Percentiles rank a stretch among this genome's conserved stretches.
Evolutionary conservation across 2,329 filamentous ascomycete species (phyloP).

Genomic region (Penicillium italicum): DNA sequence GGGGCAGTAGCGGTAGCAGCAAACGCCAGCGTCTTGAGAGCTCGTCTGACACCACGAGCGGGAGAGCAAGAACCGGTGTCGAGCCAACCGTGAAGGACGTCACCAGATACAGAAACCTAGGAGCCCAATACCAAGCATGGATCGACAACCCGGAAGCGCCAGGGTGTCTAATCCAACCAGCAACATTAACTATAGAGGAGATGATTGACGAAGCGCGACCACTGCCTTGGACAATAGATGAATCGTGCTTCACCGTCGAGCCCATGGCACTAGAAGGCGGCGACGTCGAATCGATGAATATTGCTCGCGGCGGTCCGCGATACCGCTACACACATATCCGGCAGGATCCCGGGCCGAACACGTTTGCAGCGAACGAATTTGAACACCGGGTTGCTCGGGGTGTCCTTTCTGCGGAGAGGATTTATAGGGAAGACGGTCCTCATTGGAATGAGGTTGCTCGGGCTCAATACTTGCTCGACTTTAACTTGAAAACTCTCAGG

Average conservation of each 20-base stretch:
- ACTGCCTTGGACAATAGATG: background rate
- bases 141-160: background rate
- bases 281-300: background rate
- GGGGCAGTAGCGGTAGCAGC: background rate
- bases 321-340: background rate
- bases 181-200: background rate
- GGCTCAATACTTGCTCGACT: background rate
- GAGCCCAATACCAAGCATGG: background rate
- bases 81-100: background rate
- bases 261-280: background rate
- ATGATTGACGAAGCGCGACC: background rate
- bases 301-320: background rate
- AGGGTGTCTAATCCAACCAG: background rate
- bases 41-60: background rate
- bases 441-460: constrained; percentile 1
- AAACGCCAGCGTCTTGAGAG: background rate
- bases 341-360: background rate
- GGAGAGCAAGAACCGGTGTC: background rate
- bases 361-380: background rate
- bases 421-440: background rate
- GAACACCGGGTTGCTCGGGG: background rate
- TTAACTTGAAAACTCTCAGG: background rate
- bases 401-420: background rate
- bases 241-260: background rate
- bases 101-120: background rate